Evolutionary conservation across 2,329 filamentous ascomycete genomes (phyloP), one percentile per base, ranked within the genome.

Genomic region (Chaetomiaceae sp.): DNA sequence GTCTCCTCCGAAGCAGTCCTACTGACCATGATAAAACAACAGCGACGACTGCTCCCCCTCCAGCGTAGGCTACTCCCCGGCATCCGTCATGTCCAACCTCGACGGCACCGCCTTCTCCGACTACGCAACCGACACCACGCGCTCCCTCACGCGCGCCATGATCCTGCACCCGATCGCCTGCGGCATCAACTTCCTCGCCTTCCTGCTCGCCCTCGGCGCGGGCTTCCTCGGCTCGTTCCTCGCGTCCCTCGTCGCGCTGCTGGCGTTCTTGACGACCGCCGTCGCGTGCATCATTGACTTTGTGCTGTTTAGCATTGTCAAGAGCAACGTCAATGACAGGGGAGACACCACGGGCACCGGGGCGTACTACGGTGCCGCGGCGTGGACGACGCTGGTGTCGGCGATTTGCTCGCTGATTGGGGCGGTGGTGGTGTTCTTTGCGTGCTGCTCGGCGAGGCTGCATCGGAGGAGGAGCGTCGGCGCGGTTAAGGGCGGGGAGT

Each of bases 101-200:
- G 70, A 75, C 52, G 62, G 64, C 45, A 69, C 67, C 43, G 53
- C 68, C 34, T 76, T 78, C 65, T 73, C 72, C 57, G 60, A 67
- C 45, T 70, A 72, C 53, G 69, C 74, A 19, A 67, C 69, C 53
- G 66, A 71, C 56, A 75, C 78, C 33, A 68, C 75, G 54, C 73
- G 74, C 58, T 70, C 67, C 25, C 72, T 85, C 37, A 84, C 82
- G 38, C 71, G 73, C 58, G 78, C 80, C 57, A 80, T 85, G 80
- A 68, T 85, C 48, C 74, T 86, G 54, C 82, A 85, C 70, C 81
- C 83, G 25, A 70, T 85, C 62, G 79, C 75, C n/a, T 74, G 75
- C 55, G 80, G 71, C 51, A 66, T 84, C 3, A 71, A 75, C 61
- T 84, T 84, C 69, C 70, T 84, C 57, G 78, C 80, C 55, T 83